These are phyloP conservation scores for Vaccinium vitisidaea DNA, from an alignment of 148 eudicot genomes.

Conservation along the genomic window DNA sequence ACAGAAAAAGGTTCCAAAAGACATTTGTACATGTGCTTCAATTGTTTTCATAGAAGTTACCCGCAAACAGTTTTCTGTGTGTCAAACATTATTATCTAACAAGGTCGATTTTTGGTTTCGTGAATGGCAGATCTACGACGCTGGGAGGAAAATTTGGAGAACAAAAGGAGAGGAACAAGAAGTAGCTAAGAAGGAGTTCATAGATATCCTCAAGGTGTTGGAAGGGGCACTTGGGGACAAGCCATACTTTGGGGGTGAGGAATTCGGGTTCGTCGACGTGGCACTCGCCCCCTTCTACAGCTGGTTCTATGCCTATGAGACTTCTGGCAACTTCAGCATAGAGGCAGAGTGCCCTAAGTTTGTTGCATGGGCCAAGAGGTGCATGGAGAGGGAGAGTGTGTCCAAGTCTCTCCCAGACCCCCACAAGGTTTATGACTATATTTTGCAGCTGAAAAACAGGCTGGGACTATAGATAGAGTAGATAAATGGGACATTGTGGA, in stretches of 20 bases:
- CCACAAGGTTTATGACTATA: slow-evolving; percentile 17
- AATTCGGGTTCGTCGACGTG: slow-evolving; percentile 47
- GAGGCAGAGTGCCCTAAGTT: slow-evolving; percentile 45
- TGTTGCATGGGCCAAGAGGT: slow-evolving; percentile 50
- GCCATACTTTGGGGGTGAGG: slow-evolving; percentile 46
- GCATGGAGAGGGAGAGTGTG: slow-evolving; percentile 44
- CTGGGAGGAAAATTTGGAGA: slow-evolving; percentile 28
- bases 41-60: no score
- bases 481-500: neutral
- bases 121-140: slow-evolving; percentile 16
- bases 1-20: neutral
- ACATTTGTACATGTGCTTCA: no score
- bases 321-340: slow-evolving; percentile 28
- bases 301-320: slow-evolving; percentile 49
- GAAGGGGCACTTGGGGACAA: slow-evolving; percentile 46
- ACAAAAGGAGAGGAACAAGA: slow-evolving; percentile 32
- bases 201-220: slow-evolving; percentile 30
- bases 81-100: neutral
- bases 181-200: slow-evolving; percentile 39
- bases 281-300: slow-evolving; percentile 36
- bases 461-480: neutral
- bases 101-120: neutral
- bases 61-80: no score
- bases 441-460: neutral
- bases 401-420: slow-evolving; percentile 19